A percentile compares a stretch with the other conserved stretches of the same genome.
phyloP scores from a whole-genome alignment of 1,284 basidiomycete genomes.

The Ustilago hordei region DNA sequence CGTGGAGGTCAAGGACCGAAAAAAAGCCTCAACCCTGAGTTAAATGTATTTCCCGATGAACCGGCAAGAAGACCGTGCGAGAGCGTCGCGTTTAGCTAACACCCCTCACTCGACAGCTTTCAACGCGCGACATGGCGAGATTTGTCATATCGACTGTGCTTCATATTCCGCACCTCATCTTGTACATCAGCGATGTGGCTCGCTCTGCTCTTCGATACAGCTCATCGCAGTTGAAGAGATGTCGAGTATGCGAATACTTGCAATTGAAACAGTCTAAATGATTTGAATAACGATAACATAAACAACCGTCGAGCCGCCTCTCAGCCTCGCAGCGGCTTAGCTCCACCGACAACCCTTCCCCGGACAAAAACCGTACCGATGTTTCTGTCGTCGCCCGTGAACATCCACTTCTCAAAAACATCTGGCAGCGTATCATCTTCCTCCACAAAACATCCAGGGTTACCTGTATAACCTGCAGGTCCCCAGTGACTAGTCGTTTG shows the following conservation, averaged over 20 bases:
- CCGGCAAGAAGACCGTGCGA: slow-evolving; percentile 12
- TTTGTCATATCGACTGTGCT: background rate
- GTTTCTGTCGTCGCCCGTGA: slow-evolving; percentile 82
- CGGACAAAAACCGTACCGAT: slow-evolving; percentile 86
- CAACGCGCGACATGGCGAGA: background rate
- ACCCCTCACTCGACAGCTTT: background rate
- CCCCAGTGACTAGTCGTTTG: slow-evolving; percentile 73
- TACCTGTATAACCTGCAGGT: slow-evolving; percentile 69
- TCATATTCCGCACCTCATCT: background rate
- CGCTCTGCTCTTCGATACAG: background rate
- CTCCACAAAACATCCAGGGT: slow-evolving; percentile 76
- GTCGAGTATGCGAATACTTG: background rate
- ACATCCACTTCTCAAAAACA: slow-evolving; percentile 65
- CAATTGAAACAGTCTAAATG: background rate
- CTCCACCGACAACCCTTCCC: slow-evolving; percentile 81
- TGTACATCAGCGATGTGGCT: background rate
- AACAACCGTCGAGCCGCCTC: background rate
- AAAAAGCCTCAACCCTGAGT: background rate
- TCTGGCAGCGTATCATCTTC: slow-evolving; percentile 69
- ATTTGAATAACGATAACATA: background rate
- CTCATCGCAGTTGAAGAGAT: background rate
- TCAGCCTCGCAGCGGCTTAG: slow-evolving; percentile 47
- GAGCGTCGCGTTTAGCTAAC: slow-evolving; percentile 10
- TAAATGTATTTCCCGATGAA: slow-evolving; percentile 13
- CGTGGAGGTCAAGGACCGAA: slow-evolving; percentile 6